Evolutionary conservation across 2,329 filamentous ascomycete genomes (phyloP), one percentile per base, ranked within the genome.

Genomic region (Cryphonectria japonica): DNA sequence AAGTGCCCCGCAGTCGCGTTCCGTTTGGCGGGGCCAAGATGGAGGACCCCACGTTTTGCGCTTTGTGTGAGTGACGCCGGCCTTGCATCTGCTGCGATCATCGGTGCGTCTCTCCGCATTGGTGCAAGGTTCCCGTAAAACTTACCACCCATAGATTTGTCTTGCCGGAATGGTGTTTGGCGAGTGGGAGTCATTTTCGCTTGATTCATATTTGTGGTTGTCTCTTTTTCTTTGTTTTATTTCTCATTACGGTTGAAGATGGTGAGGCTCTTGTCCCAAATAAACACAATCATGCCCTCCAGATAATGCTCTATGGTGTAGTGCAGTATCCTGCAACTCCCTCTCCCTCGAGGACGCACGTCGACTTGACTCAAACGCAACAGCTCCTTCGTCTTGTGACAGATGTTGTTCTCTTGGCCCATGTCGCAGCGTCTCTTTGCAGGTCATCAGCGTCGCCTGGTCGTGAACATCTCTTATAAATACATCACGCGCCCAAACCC

Each of bases 201-300:
- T 22, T 59, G 41, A 43, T 39, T 54, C 19, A 22, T 7, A 22
- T 50, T 29, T n/a, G 22, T 39, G 41, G n/a, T 65, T 65, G 26
- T 43, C 16, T 52, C 3, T 50, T 57, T n/a, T 16, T 39, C 14
- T 67, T 19, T 59, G 57, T 50, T 63, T 67, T 39, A 7, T 37
- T 52, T 64, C 69, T 71, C 71, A 73, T 71, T 71, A 71, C 60
- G 62, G 64, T 73, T 39, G 69, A 34, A 71, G 60, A 68, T 69
- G 22, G n/a, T 57, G 19, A 26, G 60, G 41, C 14, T 61, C 66
- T 52, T 60, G 29, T 68, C 50, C 43, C 54, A 34, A 64, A 71
- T 66, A 69, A 67, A 69, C 62, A 71, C 64, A 62, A 37, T 57
- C 52, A 57, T 66, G 67, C 59, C 64, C 69, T 64, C 63, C 66